phyloP scores from a whole-genome alignment of 2,329 filamentous ascomycete genomes.

The Raffaelea ambrosiae region DNA sequence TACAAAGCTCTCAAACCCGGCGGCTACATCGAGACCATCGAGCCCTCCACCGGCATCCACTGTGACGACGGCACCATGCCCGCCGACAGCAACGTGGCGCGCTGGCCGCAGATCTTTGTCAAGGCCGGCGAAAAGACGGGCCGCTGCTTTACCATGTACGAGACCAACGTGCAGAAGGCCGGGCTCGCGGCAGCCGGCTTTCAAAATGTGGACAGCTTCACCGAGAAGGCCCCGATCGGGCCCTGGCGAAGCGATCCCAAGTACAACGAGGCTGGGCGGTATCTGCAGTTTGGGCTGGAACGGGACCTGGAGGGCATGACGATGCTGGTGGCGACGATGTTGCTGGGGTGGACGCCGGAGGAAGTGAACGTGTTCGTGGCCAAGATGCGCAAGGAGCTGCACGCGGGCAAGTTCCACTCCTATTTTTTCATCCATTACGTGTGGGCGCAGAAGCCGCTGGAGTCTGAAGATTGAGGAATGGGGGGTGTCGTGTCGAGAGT shows the following conservation, averaged over 20 bases:
- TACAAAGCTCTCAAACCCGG: conserved; percentile 34
- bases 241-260: not conserved
- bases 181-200: not conserved
- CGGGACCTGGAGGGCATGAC: not conserved
- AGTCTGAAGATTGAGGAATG: too few species aligned
- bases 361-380: not conserved
- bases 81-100: not conserved
- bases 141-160: not conserved
- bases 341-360: not conserved
- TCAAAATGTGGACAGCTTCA: not conserved
- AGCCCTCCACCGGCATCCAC: conserved; percentile 9
- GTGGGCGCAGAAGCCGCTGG: not conserved
- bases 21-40: conserved; percentile 28
- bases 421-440: not conserved
- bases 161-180: not conserved
- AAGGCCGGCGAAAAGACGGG: not conserved
- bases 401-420: not conserved
- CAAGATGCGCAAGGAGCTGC: not conserved
- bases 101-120: not conserved
- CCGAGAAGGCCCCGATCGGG: not conserved
- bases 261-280: not conserved
- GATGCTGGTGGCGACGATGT: not conserved
- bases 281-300: not conserved
- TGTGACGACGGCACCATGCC: conserved; percentile 16
- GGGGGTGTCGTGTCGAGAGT: too few species aligned